These are phyloP conservation scores for Danielozyma ontarioensis DNA, from an alignment of 805 yeast species.

Conservation along the genomic window DNA sequence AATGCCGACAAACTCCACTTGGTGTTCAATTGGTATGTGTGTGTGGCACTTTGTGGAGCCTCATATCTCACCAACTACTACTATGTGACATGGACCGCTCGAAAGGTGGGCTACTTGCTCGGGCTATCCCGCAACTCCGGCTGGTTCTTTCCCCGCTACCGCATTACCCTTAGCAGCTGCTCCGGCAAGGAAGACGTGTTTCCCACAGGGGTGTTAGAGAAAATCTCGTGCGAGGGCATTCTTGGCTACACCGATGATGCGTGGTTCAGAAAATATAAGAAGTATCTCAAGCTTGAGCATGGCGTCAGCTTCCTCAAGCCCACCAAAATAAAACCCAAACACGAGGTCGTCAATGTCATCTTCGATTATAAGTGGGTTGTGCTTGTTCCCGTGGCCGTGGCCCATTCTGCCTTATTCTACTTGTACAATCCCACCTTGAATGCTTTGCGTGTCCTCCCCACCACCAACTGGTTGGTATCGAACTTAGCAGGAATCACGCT, in stretches of 20 bases:
- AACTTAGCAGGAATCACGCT: constrained; percentile 40
- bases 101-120: constrained; percentile 21
- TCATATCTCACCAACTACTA: constrained; percentile 22
- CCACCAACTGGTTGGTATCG: constrained; percentile 41
- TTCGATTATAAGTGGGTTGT: constrained; percentile 15
- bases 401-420: constrained; percentile 10
- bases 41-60: constrained; percentile 27
- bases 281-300: constrained; percentile 9
- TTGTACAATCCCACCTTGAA: constrained; percentile 9
- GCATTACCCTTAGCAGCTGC: constrained; percentile 36
- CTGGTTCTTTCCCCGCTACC: constrained; percentile 29
- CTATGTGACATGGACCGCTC: constrained; percentile 15
- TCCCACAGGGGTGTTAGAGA: constrained; percentile 34
- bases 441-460: constrained; percentile 2
- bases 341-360: constrained; percentile 12
- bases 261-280: constrained; percentile 4
- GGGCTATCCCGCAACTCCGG: constrained; percentile 17
- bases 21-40: constrained; percentile 30
- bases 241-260: constrained; percentile 4
- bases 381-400: constrained; percentile 9
- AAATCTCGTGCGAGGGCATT: constrained; percentile 11
- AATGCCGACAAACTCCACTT: constrained; percentile 23
- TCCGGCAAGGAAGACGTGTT: constrained; percentile 25
- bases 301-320: constrained; percentile 10
- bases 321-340: constrained; percentile 20